Percentiles rank a stretch among this genome's conserved stretches.
phyloP scores from a whole-genome alignment of 129 eudicot genomes.

The Lactuca saligna region DNA sequence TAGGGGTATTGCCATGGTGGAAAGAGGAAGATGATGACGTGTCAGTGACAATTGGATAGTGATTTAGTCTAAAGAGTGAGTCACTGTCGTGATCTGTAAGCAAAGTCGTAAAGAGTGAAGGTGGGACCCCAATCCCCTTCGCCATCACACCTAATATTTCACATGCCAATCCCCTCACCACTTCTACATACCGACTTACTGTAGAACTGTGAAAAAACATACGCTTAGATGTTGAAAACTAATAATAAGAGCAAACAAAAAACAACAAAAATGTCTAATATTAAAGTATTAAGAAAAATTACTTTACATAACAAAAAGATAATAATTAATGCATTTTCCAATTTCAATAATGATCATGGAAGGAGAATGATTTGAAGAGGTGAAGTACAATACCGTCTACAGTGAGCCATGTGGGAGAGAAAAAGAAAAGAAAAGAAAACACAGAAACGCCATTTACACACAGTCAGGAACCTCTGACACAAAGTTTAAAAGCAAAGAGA shows the following conservation, averaged over 20 bases:
- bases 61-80: constrained; percentile 69
- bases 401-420: neutral
- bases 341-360: neutral
- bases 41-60: constrained; percentile 50
- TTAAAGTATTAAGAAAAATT: too few relatives aligned
- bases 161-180: constrained; percentile 57
- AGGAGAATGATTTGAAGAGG: neutral
- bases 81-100: constrained; percentile 46
- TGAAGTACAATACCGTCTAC: neutral
- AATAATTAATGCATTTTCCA: neutral
- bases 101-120: constrained; percentile 36
- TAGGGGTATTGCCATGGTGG: constrained; percentile 1
- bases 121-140: constrained; percentile 42
- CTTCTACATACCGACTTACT: constrained; percentile 42
- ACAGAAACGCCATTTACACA: neutral
- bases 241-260: neutral
- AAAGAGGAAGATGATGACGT: constrained; percentile 23
- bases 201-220: constrained; percentile 33
- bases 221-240: neutral
- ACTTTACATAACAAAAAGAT: neutral
- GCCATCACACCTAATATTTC: constrained; percentile 53
- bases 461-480: neutral
- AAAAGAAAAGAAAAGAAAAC: neutral
- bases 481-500: constrained; percentile 1
- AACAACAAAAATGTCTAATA: neutral